Evolutionary conservation across 306 rosid species (phyloP).

Genomic region (Astragalus membranaceus): DNA sequence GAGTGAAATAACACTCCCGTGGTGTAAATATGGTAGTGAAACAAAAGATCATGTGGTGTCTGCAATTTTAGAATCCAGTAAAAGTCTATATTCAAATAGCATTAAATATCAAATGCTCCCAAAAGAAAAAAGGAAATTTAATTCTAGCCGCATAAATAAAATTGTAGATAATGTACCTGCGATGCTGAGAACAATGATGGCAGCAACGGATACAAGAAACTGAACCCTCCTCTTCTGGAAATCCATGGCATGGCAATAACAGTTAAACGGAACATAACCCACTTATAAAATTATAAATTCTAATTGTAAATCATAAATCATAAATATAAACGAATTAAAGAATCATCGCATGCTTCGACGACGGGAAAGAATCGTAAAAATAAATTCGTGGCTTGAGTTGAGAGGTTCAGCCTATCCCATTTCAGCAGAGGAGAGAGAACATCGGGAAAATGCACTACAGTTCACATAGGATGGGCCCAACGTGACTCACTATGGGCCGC

Average conservation of each 20-base stretch:
- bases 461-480: neutral
- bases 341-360: neutral
- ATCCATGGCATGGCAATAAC: constrained; percentile 54
- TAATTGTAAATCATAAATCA: neutral
- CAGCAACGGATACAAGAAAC: constrained; percentile 31
- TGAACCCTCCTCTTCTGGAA: constrained; percentile 51
- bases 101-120: neutral
- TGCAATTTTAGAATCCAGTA: neutral
- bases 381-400: constrained; percentile 3
- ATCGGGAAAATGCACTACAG: neutral
- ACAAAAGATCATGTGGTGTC: neutral
- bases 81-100: neutral
- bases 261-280: constrained; percentile 15
- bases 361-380: constrained; percentile 28
- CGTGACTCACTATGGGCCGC: neutral
- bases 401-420: neutral
- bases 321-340: neutral
- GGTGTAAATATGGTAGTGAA: neutral
- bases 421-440: neutral
- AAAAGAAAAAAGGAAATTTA: neutral
- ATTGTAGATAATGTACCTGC: constrained; percentile 36
- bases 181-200: constrained; percentile 60
- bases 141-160: neutral
- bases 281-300: neutral
- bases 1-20: neutral